These are phyloP conservation scores for Pseudogymnoascus sp. DNA, from an alignment of 2,329 filamentous ascomycete genomes.

Conservation along the genomic window DNA sequence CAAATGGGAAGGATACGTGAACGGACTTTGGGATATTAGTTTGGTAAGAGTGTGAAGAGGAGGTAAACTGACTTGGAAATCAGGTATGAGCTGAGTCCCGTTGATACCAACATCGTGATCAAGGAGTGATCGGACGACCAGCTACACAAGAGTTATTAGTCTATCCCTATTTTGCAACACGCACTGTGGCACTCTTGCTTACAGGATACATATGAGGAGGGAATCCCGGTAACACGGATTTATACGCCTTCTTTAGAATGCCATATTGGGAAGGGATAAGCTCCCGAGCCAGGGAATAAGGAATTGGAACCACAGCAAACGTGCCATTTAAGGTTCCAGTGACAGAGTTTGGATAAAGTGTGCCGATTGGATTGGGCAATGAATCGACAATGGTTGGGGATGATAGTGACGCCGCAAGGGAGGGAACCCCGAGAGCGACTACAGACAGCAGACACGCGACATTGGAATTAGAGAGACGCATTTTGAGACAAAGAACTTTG, in stretches of 20 bases:
- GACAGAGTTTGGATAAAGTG: slow-evolving; percentile 37
- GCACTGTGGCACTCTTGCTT: slow-evolving; percentile 1
- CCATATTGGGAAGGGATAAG: slow-evolving; percentile 41
- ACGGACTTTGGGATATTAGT: slow-evolving; percentile 32
- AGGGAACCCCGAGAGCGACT: background rate
- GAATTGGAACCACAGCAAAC: slow-evolving; percentile 42
- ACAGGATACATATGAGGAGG: slow-evolving; percentile 45
- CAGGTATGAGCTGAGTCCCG: slow-evolving; percentile 12
- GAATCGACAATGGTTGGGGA: slow-evolving; percentile 13
- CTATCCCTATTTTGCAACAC: background rate
- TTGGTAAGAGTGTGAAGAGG: slow-evolving; percentile 17
- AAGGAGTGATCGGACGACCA: slow-evolving; percentile 17
- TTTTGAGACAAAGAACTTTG: background rate
- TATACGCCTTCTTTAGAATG: slow-evolving; percentile 43
- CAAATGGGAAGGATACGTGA: slow-evolving; percentile 46
- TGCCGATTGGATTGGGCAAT: slow-evolving; percentile 41
- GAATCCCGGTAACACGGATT: slow-evolving; percentile 39
- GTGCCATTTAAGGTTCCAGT: slow-evolving; percentile 48
- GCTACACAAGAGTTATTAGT: slow-evolving; percentile 10
- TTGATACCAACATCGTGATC: slow-evolving; percentile 20
- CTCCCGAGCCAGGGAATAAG: slow-evolving; percentile 36
- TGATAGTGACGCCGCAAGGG: background rate
- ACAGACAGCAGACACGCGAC: background rate
- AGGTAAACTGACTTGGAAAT: slow-evolving; percentile 13
- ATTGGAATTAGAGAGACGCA: background rate